phyloP scores from a whole-genome alignment of 805 yeast genomes.

The Candida khao-thaluensis region DNA sequence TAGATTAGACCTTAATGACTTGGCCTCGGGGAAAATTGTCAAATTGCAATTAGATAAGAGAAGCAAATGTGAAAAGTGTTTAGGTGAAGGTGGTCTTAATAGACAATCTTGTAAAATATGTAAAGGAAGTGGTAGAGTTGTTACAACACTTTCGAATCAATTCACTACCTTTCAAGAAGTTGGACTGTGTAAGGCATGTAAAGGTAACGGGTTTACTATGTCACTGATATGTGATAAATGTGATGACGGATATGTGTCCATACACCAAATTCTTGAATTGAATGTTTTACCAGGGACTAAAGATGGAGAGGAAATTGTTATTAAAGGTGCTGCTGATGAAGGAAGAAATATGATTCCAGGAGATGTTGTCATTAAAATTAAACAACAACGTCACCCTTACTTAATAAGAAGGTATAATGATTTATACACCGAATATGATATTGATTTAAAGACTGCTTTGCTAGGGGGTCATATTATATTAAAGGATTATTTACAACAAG shows the following conservation, averaged over 20 bases:
- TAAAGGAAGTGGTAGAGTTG: constrained; percentile 46
- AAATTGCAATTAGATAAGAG: constrained; percentile 55
- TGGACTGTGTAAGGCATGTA: constrained; percentile 32
- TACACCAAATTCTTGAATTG: constrained; percentile 50
- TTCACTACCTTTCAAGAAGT: constrained; percentile 41
- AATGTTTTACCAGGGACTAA: constrained; percentile 56
- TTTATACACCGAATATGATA: constrained; percentile 42
- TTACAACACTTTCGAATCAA: constrained; percentile 44
- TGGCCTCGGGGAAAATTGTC: constrained; percentile 55
- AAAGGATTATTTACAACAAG: constrained; percentile 31
- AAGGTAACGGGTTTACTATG: constrained; percentile 34
- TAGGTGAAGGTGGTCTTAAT: constrained; percentile 51
- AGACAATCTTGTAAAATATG: constrained; percentile 36
- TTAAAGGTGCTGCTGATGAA: constrained; percentile 66
- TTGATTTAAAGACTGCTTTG: constrained; percentile 54
- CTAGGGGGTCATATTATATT: constrained; percentile 53
- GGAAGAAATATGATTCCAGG: constrained; percentile 61
- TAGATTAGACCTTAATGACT: constrained; percentile 51
- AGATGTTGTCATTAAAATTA: constrained; percentile 59
- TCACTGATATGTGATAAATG: constrained; percentile 26
- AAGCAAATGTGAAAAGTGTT: constrained; percentile 48
- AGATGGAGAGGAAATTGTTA: constrained; percentile 50
- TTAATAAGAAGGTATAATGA: constrained; percentile 47
- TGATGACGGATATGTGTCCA: constrained; percentile 45
- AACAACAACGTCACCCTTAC: constrained; percentile 36